A percentile compares a stretch with the other conserved stretches of the same genome.
Evolutionary conservation across 1,139 yeast genomes (phyloP).

Genomic region (Hyphopichia fennica): DNA sequence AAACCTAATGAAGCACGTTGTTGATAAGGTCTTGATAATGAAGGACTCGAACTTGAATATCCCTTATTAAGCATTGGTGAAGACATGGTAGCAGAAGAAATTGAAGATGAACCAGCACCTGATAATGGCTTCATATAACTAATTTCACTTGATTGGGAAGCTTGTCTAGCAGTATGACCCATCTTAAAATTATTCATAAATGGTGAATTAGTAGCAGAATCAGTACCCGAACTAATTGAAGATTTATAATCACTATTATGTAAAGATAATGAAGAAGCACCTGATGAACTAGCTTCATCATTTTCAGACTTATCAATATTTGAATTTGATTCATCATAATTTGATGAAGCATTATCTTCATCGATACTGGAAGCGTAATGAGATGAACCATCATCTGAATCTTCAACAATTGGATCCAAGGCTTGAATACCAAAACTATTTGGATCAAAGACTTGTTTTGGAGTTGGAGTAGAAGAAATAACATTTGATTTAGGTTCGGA

Average conservation of each 20-base stretch:
- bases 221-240: slow-evolving; percentile 21
- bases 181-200: slow-evolving; percentile 8
- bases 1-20: slow-evolving; percentile 38
- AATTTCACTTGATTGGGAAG: slow-evolving; percentile 14
- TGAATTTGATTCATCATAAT: slow-evolving; percentile 13
- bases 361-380: slow-evolving; percentile 35
- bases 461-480: slow-evolving; percentile 3
- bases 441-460: slow-evolving; percentile 23
- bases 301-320: slow-evolving; percentile 11
- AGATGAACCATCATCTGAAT: slow-evolving; percentile 32
- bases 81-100: slow-evolving; percentile 1
- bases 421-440: slow-evolving; percentile 36
- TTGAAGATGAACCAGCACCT: slow-evolving; percentile 1
- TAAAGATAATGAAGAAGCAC: slow-evolving; percentile 42
- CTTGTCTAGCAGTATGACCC: slow-evolving; percentile 8
- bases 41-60: slow-evolving; percentile 14
- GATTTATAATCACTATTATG: slow-evolving; percentile 40
- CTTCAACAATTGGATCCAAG: slow-evolving; percentile 44
- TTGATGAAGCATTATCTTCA: slow-evolving; percentile 16
- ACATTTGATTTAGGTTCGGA: slow-evolving; percentile 4
- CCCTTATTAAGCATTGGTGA: background rate
- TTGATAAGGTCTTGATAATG: slow-evolving; percentile 11
- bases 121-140: slow-evolving; percentile 16
- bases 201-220: slow-evolving; percentile 14
- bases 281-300: slow-evolving; percentile 30